Base-by-base conservation (phyloP, 1,139 yeast genomes). In the Suhomyces bokatorum region DNA sequence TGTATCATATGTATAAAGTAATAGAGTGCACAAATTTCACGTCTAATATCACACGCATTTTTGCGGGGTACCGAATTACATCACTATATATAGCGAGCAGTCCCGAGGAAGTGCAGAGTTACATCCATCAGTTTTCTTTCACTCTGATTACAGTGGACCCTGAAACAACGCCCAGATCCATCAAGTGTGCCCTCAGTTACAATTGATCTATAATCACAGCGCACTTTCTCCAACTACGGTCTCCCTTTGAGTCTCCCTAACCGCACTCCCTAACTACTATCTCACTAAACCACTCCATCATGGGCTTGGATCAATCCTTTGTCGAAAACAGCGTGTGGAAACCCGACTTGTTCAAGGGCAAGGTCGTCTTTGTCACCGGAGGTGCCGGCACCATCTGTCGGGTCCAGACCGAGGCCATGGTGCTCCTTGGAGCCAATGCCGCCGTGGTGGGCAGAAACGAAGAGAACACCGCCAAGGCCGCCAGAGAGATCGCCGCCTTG, bases 301-400 rank as follows among this genome's bases (percentile, higher is more conserved):
- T 44, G 47, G 42, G 30, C 6, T 38, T 44, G 50, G 67, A 65
- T 46, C 60, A 58, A 52, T 50, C 66, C 17, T 68, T 56, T 44
- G 62, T 64, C 3, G 50, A 55, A 9, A 51, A 55, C 22, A 56
- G 70, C 10, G 53, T 57, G 24, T 73, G 77, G 77, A 83, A 82
- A 53, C 77, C 82, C 1, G 84, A 79, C 51, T 54, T 89, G 32
- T 89, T 89, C 67, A 71, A 79, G 45, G 95, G 88, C 17, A 90
- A 89, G 63, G 96, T 88, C 13, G 62, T 53, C 20, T 60, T 62
- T 45, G 64, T 60, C 44, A 60, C 66, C 3, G 66, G 66, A 8
- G 66, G 66, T 11, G 66, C 65, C 12, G 64, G 65, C 13, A 53
- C 64, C 40, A 59, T 62, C 39, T 62, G 66, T 43, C 48, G 59